Conservation (phyloP, 2,329 filamentous ascomycete genomes). For the Aspergillus aculeatus region DNA sequence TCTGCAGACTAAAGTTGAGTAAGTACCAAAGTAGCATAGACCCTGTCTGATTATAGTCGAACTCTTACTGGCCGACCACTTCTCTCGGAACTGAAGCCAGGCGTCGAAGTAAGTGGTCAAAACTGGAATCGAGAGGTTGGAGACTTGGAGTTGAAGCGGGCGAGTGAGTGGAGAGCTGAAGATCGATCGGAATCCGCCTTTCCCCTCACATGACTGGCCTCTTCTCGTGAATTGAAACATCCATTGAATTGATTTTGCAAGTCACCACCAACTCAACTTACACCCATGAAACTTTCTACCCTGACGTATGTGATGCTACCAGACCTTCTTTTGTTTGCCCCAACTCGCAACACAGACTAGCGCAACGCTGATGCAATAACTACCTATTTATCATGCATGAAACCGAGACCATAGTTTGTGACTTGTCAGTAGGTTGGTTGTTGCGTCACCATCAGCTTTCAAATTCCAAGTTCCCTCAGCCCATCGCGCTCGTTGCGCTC, state of each 20-base stretch:
- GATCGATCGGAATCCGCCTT: neutral
- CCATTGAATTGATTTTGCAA: too few species aligned
- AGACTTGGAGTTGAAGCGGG: neutral
- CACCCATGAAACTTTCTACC: neutral
- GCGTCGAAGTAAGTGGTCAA: neutral
- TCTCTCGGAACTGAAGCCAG: neutral
- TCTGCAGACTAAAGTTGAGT: neutral
- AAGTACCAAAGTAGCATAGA: neutral
- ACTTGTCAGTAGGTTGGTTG: neutral
- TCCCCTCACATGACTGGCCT: neutral
- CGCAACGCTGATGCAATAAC: neutral
- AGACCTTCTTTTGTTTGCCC: neutral
- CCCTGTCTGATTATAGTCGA: neutral
- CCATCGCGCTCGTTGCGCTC: neutral
- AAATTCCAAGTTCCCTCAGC: neutral
- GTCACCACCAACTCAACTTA: neutral
- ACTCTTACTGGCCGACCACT: neutral
- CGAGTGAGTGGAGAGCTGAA: neutral
- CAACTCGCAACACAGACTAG: neutral
- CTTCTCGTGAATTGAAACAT: neutral
- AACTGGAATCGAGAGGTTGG: too few species aligned
- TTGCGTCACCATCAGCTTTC: neutral
- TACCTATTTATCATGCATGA: neutral
- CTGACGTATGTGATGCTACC: neutral
- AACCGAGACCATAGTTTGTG: neutral